Evolutionary conservation across 148 eudicot genomes (phyloP).

Genomic region (Cornus controversa): DNA sequence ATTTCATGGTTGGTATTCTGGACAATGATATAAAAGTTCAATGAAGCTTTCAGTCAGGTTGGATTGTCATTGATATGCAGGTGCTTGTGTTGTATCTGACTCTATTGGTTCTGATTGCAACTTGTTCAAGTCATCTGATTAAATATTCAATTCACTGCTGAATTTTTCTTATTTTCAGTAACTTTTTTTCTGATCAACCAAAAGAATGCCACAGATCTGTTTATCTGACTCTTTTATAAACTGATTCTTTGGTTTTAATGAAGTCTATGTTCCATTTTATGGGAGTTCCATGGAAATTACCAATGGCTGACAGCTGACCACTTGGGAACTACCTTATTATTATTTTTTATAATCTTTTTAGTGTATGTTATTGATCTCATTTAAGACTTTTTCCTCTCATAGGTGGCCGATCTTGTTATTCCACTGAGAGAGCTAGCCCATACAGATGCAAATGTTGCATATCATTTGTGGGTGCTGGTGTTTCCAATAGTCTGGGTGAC

Average conservation of each 20-base stretch:
- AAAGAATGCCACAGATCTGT: no score
- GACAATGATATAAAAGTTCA: background rate
- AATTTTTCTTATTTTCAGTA: no score
- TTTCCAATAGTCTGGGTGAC: conserved; percentile 99
- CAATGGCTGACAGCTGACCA: background rate
- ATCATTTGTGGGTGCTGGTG: conserved; percentile 96
- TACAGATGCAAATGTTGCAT: conserved; percentile 99
- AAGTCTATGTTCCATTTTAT: background rate
- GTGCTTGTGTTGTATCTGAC: background rate
- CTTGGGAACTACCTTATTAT: no score
- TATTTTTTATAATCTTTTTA: no score
- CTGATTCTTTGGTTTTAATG: background rate
- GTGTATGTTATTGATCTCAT: background rate
- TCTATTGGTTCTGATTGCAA: background rate
- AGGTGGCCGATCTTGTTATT: conserved; percentile 93
- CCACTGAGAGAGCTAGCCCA: conserved; percentile 98
- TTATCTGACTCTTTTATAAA: no score
- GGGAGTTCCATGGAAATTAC: background rate
- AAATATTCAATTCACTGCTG: no score
- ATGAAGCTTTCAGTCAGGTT: background rate
- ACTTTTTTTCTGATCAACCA: no score
- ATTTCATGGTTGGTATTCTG: background rate
- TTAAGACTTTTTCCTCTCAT: conserved; percentile 8
- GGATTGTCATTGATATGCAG: no score
- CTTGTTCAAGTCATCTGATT: background rate